These are phyloP conservation scores for Dryas drummondii DNA, from an alignment of 306 rosid species.

Conservation along the genomic window DNA sequence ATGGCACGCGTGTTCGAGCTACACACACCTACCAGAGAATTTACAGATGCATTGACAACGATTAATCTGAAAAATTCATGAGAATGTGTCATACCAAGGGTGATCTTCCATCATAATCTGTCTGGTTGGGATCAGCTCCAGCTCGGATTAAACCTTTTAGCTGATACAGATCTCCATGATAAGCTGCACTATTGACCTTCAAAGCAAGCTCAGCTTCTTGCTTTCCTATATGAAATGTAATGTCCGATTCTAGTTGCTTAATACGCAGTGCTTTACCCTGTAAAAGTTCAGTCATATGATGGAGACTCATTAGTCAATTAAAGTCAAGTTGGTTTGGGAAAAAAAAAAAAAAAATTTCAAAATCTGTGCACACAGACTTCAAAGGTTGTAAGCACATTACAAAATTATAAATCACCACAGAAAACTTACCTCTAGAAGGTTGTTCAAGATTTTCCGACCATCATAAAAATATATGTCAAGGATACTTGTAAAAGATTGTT, in stretches of 20 bases:
- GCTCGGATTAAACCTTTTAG: constrained; percentile 78
- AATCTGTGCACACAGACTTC: not conserved
- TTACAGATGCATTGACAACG: not conserved
- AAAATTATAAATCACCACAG: constrained; percentile 3
- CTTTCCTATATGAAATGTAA: constrained; percentile 83
- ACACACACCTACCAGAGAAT: not conserved
- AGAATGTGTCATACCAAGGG: constrained; percentile 64
- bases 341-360: not conserved
- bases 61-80: constrained; percentile 16
- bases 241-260: constrained; percentile 86
- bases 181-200: constrained; percentile 82
- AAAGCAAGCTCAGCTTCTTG: constrained; percentile 95
- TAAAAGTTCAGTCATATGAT: constrained; percentile 10
- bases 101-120: constrained; percentile 96
- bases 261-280: constrained; percentile 71
- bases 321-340: not conserved
- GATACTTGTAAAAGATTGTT: constrained; percentile 80
- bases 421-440: constrained; percentile 75
- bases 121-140: constrained; percentile 91
- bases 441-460: constrained; percentile 85
- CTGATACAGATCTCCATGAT: constrained; percentile 75
- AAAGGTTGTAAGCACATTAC: not conserved
- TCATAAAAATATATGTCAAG: constrained; percentile 84
- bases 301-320: not conserved
- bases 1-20: not conserved